These are phyloP conservation scores for Ophiocordyceps camponoti-leonardi DNA, from an alignment of 2,329 filamentous ascomycete species.

Conservation along the genomic window DNA sequence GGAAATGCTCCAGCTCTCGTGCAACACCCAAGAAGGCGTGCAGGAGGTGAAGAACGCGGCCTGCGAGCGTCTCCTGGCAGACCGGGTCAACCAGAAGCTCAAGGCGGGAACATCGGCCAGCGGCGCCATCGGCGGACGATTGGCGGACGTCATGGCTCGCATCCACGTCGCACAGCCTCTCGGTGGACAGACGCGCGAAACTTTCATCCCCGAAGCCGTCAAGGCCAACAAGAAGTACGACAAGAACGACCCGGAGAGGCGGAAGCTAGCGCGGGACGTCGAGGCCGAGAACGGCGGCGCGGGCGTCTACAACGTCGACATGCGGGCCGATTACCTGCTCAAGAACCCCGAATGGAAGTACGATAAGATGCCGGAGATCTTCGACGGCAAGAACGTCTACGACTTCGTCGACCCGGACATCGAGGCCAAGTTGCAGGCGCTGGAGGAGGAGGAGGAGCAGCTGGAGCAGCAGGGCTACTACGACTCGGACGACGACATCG, in stretches of 20 bases:
- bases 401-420: constrained; percentile 97
- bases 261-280: constrained; percentile 65
- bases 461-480: constrained; percentile 88
- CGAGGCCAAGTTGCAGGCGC: constrained; percentile 72
- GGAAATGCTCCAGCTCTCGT: constrained; percentile 83
- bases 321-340: constrained; percentile 76
- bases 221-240: constrained; percentile 77
- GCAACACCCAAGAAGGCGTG: constrained; percentile 86
- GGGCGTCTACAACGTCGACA: constrained; percentile 88
- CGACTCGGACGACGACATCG: constrained; percentile 65
- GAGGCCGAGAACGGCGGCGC: constrained; percentile 88
- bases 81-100: constrained; percentile 87
- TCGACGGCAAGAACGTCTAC: constrained; percentile 92
- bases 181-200: constrained; percentile 59
- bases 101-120: constrained; percentile 72
- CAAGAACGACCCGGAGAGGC: constrained; percentile 72
- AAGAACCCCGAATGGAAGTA: constrained; percentile 88
- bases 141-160: constrained; percentile 79
- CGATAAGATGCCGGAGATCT: constrained; percentile 86
- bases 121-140: constrained; percentile 60
- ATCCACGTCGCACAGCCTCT: constrained; percentile 96
- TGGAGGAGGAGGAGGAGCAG: constrained; percentile 91
- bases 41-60: constrained; percentile 90
- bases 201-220: constrained; percentile 75
- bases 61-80: constrained; percentile 82